phyloP scores from a whole-genome alignment of 1,284 basidiomycete genomes.

The Apiotrichum montevideense region DNA sequence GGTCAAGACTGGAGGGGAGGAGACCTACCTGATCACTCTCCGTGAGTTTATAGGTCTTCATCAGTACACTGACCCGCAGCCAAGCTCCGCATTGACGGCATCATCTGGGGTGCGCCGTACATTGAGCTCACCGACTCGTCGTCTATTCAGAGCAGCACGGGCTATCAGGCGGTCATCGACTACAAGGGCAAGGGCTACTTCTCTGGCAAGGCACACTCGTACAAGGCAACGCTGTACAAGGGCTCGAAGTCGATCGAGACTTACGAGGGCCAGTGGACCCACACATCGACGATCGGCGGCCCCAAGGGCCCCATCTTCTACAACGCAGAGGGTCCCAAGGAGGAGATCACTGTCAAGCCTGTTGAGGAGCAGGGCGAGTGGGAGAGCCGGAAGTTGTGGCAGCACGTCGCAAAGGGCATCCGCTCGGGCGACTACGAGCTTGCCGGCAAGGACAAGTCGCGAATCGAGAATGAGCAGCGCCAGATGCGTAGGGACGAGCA shows the following conservation, averaged over 20 bases:
- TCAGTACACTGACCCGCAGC: constrained; percentile 41
- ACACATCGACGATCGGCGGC: constrained; percentile 57
- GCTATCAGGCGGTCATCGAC: constrained; percentile 66
- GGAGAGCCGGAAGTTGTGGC: constrained; percentile 85
- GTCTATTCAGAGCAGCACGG: constrained; percentile 75
- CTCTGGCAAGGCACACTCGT: constrained; percentile 83
- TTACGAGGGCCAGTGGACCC: constrained; percentile 86
- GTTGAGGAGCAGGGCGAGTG: constrained; percentile 66
- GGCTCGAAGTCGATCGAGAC: constrained; percentile 50
- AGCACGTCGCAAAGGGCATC: constrained; percentile 82
- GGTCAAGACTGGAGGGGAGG: constrained; percentile 53
- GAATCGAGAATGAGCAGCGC: constrained; percentile 93
- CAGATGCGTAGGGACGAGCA: constrained; percentile 79
- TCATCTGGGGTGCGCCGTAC: constrained; percentile 52
- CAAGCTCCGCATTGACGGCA: constrained; percentile 58
- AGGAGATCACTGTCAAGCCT: constrained; percentile 64
- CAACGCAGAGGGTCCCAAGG: constrained; percentile 51
- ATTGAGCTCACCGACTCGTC: constrained; percentile 79
- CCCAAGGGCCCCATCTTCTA: constrained; percentile 49
- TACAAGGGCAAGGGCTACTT: constrained; percentile 97
- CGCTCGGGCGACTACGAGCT: constrained; percentile 81
- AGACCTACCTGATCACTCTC: constrained; percentile 85
- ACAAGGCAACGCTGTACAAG: constrained; percentile 68
- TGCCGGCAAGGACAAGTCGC: constrained; percentile 82
- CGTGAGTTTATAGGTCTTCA: constrained; percentile 45